These are phyloP conservation scores for Saccharomycopsis sp. DNA, from an alignment of 805 yeast genomes.

Conservation along the genomic window DNA sequence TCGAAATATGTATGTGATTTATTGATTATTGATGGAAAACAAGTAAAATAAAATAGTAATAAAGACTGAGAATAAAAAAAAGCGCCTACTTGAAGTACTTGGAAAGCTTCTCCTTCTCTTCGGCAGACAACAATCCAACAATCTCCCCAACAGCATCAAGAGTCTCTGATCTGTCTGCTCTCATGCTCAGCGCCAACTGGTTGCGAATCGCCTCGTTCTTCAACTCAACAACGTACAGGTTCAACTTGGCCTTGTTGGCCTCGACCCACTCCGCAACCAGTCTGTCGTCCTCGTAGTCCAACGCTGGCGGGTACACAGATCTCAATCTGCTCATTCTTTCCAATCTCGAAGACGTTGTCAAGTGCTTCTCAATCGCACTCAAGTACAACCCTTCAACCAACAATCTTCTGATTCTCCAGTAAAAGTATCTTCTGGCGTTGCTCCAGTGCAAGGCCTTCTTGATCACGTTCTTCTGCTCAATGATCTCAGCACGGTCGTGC, in stretches of 20 bases:
- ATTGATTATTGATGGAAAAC: not conserved
- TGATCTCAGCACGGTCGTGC: slow-evolving; percentile 96
- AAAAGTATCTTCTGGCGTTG: slow-evolving; percentile 88
- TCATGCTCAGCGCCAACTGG: slow-evolving; percentile 50
- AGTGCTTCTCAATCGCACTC: slow-evolving; percentile 58
- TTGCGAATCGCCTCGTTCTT: slow-evolving; percentile 60
- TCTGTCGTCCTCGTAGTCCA: slow-evolving; percentile 63
- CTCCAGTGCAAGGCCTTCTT: slow-evolving; percentile 79
- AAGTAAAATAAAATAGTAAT: not conserved
- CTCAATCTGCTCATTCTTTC: slow-evolving; percentile 82
- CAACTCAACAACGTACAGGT: slow-evolving; percentile 51
- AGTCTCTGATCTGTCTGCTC: slow-evolving; percentile 44
- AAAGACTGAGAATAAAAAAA: not conserved
- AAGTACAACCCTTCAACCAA: slow-evolving; percentile 84
- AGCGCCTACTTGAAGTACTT: slow-evolving; percentile 6
- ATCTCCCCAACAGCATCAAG: slow-evolving; percentile 49
- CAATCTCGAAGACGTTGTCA: slow-evolving; percentile 53
- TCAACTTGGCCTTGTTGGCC: slow-evolving; percentile 57
- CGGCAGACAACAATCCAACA: slow-evolving; percentile 41
- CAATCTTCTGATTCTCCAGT: slow-evolving; percentile 98
- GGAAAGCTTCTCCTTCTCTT: slow-evolving; percentile 40
- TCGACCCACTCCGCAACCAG: slow-evolving; percentile 83
- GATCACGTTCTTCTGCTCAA: slow-evolving; percentile 90
- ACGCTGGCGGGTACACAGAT: slow-evolving; percentile 72
- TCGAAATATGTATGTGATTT: too few relatives aligned